phyloP scores from a whole-genome alignment of 192 early-diverging fungal genomes.

The Entomortierella lignicola region DNA sequence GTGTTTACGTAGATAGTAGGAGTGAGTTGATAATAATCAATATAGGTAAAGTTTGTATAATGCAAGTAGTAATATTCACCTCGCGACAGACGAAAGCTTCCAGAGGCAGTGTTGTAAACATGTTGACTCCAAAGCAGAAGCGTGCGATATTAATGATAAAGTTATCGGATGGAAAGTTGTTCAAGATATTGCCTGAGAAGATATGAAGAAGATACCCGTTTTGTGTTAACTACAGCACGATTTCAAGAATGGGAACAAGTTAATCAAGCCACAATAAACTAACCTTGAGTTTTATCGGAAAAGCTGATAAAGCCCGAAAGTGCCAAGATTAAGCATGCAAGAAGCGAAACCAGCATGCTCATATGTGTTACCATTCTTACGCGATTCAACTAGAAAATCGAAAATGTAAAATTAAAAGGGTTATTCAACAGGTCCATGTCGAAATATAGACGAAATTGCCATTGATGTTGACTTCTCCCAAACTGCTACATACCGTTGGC shows the following conservation, averaged over 20 bases:
- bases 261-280: no score
- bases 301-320: constrained; percentile 83
- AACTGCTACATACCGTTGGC: constrained; percentile 63
- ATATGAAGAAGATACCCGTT: neutral
- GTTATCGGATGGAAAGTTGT: constrained; percentile 86
- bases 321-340: constrained; percentile 79
- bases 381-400: constrained; percentile 70
- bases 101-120: constrained; percentile 94
- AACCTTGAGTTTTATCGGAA: constrained; percentile 83
- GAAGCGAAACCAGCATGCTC: constrained; percentile 77
- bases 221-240: neutral
- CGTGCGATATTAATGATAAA: constrained; percentile 88
- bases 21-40: no score
- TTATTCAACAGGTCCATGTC: no score
- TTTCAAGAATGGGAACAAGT: neutral
- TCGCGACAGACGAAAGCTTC: constrained; percentile 92
- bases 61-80: constrained; percentile 42
- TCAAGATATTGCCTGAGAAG: constrained; percentile 83
- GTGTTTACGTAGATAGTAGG: neutral
- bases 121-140: constrained; percentile 90
- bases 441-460: neutral
- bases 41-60: neutral
- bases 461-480: neutral
- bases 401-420: constrained; percentile 7
- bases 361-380: constrained; percentile 87